phyloP scores from a whole-genome alignment of 2,329 filamentous ascomycete species.

The Thermothelomyces thermophilus region DNA sequence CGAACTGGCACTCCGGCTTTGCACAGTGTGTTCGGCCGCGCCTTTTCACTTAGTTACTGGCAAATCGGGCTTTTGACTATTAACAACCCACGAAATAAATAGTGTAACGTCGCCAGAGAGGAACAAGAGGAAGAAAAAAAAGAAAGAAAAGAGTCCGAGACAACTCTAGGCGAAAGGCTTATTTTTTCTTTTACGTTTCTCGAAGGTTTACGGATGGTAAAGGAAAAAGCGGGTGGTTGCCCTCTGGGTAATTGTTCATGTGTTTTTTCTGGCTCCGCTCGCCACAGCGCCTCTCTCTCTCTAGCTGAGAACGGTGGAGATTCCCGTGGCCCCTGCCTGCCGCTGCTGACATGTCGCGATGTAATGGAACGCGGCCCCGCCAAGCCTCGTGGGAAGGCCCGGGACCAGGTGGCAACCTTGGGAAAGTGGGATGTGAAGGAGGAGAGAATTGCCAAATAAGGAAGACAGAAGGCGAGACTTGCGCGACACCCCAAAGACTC shows the following conservation, averaged over 20 bases:
- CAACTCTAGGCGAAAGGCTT: constrained; percentile 1
- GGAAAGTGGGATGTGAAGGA: neutral
- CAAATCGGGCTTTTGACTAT: constrained; percentile 6
- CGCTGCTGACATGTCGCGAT: neutral
- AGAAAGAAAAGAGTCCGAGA: neutral
- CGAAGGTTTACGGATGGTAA: neutral
- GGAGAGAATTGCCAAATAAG: neutral
- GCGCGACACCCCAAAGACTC: neutral
- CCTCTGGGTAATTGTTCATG: neutral
- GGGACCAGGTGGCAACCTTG: neutral
- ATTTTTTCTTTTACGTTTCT: constrained; percentile 15
- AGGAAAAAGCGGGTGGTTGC: neutral
- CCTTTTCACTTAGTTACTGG: neutral
- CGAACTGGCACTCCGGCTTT: neutral
- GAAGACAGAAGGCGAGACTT: neutral
- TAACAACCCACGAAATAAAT: too few species aligned
- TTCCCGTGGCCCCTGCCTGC: constrained; percentile 2
- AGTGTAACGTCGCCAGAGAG: too few species aligned
- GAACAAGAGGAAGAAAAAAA: too few species aligned
- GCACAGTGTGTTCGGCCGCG: neutral
- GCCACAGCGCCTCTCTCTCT: neutral
- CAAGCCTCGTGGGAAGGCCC: neutral
- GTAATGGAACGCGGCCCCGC: constrained; percentile 1
- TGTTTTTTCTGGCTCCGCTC: constrained; percentile 3
- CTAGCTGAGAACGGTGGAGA: neutral